Conservation (phyloP, 768 basidiomycete genomes). For the Fomitopsis pulvina region DNA sequence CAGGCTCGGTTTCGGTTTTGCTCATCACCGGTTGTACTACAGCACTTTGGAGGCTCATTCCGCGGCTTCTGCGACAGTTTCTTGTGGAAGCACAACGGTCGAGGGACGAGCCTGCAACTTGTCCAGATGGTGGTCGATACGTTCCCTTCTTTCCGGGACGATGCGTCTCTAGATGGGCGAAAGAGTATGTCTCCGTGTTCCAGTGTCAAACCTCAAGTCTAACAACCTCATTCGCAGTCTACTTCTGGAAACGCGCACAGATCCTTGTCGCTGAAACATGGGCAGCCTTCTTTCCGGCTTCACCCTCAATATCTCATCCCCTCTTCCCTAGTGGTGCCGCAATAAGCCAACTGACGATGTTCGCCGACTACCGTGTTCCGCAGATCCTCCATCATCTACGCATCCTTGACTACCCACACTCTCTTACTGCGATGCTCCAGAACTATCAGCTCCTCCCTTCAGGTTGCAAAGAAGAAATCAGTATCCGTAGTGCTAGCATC, state of each 20-base stretch:
- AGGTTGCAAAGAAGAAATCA: conserved; percentile 67
- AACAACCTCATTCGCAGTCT: conserved; percentile 39
- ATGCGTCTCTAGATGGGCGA: conserved; percentile 46
- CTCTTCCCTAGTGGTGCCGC: conserved; percentile 64
- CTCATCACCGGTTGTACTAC: neutral
- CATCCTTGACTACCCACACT: conserved; percentile 64
- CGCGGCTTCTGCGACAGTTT: conserved; percentile 59
- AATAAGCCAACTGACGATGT: conserved; percentile 82
- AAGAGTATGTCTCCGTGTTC: conserved; percentile 45
- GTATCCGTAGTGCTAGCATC: conserved; percentile 74
- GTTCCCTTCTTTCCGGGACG: conserved; percentile 77
- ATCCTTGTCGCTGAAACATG: conserved; percentile 88
- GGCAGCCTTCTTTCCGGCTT: conserved; percentile 80
- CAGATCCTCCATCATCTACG: conserved; percentile 83
- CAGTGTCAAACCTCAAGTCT: neutral
- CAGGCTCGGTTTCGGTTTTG: neutral
- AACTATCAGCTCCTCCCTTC: conserved; percentile 37
- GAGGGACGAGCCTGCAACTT: conserved; percentile 66
- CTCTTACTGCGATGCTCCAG: conserved; percentile 46
- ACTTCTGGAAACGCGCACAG: conserved; percentile 86
- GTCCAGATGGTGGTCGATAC: conserved; percentile 62
- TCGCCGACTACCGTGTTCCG: conserved; percentile 89
- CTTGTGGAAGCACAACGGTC: conserved; percentile 39
- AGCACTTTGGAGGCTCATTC: conserved; percentile 71
- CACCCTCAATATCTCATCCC: conserved; percentile 45